phyloP scores from a whole-genome alignment of 129 eudicot genomes.

The Arctium minus region DNA sequence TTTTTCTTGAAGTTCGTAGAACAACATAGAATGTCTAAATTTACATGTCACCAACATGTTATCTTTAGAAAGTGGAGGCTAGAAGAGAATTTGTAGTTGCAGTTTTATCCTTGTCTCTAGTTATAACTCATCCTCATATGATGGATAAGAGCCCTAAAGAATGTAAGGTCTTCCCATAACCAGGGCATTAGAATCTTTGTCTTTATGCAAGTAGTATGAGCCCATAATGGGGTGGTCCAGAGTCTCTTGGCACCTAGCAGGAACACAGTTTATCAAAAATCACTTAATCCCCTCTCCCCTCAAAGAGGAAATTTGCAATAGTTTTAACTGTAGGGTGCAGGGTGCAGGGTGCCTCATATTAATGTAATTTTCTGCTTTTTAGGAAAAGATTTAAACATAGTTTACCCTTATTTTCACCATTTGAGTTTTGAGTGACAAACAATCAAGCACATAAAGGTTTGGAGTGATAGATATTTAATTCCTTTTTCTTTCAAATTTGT shows the following conservation, averaged over 20 bases:
- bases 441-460: background rate
- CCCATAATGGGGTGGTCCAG: conserved; percentile 27
- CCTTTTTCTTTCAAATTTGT: background rate
- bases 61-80: background rate
- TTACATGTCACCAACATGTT: background rate
- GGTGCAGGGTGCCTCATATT: background rate
- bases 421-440: background rate
- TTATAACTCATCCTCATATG: conserved; percentile 10
- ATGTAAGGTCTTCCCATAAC: conserved; percentile 29
- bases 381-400: background rate
- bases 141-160: conserved; percentile 22
- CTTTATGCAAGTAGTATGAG: conserved; percentile 21
- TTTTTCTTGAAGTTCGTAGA: background rate
- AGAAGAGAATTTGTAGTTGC: conserved; percentile 1
- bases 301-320: background rate
- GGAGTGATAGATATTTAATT: background rate
- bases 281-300: background rate
- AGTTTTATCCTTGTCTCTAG: background rate
- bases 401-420: background rate
- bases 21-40: background rate
- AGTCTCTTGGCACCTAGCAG: conserved; percentile 10
- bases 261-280: background rate
- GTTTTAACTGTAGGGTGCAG: background rate
- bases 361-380: background rate
- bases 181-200: conserved; percentile 1